Conservation (phyloP, 208 protist genomes). For the Acanthamoeba triangularis region DNA sequence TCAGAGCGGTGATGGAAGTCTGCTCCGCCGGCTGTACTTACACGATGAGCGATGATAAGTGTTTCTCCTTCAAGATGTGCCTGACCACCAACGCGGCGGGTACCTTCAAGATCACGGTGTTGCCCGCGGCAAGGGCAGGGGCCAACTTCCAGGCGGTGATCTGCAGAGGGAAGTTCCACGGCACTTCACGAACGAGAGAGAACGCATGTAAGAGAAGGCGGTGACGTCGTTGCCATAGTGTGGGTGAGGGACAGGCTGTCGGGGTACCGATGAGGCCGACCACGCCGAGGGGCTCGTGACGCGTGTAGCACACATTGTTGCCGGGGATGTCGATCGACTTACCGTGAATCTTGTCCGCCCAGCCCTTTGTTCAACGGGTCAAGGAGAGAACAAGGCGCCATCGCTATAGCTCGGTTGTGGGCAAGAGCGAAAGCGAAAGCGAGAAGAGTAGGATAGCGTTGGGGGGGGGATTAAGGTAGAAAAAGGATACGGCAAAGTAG, state of each 20-base stretch:
- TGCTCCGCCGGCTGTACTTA: conserved; percentile 92
- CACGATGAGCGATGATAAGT: conserved; percentile 83
- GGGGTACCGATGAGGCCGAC: conserved; percentile 6
- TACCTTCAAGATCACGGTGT: conserved; percentile 26
- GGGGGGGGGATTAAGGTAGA: background rate
- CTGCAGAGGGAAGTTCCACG: conserved; percentile 2
- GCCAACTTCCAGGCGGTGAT: conserved; percentile 46
- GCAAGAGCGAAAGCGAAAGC: background rate
- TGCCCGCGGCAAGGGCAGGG: conserved; percentile 30
- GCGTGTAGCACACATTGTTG: conserved; percentile 27
- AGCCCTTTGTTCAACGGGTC: background rate
- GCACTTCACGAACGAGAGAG: background rate
- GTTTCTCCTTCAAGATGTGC: too few relatives aligned
- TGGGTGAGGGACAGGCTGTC: background rate
- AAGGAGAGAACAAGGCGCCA: conserved; percentile 4
- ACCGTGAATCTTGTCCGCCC: conserved; percentile 58
- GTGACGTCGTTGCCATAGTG: background rate
- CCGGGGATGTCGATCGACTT: conserved; percentile 61
- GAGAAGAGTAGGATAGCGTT: background rate
- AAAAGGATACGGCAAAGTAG: conserved; percentile 48
- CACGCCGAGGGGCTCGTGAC: background rate
- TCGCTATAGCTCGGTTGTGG: too few relatives aligned
- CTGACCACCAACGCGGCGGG: too few relatives aligned
- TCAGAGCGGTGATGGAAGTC: conserved; percentile 93
- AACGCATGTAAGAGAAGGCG: background rate